Conservation (phyloP, 1,284 basidiomycete species). For the Moniliophthora roreri region DNA sequence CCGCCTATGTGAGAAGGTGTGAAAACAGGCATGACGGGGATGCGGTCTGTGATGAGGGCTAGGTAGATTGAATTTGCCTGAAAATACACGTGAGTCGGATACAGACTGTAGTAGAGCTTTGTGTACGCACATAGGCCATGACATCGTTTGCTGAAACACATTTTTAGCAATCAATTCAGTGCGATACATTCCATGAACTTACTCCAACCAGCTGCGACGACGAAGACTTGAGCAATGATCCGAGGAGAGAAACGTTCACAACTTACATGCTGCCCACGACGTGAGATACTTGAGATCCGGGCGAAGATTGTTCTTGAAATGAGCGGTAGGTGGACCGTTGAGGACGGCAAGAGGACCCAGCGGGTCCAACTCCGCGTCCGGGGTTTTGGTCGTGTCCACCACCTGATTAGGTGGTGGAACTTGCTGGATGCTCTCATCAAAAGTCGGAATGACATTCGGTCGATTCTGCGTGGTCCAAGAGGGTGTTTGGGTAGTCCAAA, state of each 20-base stretch:
- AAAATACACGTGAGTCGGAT: background rate
- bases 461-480: background rate
- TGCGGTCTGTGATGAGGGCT: conserved; percentile 59
- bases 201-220: conserved; percentile 71
- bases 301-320: conserved; percentile 43
- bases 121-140: conserved; percentile 53
- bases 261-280: conserved; percentile 2
- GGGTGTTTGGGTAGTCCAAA: conserved; percentile 21
- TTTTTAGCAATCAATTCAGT: conserved; percentile 9
- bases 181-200: conserved; percentile 20
- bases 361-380: conserved; percentile 17
- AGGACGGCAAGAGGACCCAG: conserved; percentile 30
- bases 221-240: background rate
- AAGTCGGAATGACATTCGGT: background rate
- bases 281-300: conserved; percentile 4
- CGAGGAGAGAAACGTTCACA: background rate
- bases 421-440: background rate
- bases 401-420: background rate
- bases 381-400: background rate
- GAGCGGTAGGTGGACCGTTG: conserved; percentile 51
- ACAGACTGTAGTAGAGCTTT: background rate
- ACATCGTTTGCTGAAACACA: conserved; percentile 60
- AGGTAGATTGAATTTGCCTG: conserved; percentile 71
- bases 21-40: conserved; percentile 65
- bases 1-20: conserved; percentile 64